These are phyloP conservation scores for Clavispora asparagi DNA, from an alignment of 805 yeast species.

Conservation along the genomic window DNA sequence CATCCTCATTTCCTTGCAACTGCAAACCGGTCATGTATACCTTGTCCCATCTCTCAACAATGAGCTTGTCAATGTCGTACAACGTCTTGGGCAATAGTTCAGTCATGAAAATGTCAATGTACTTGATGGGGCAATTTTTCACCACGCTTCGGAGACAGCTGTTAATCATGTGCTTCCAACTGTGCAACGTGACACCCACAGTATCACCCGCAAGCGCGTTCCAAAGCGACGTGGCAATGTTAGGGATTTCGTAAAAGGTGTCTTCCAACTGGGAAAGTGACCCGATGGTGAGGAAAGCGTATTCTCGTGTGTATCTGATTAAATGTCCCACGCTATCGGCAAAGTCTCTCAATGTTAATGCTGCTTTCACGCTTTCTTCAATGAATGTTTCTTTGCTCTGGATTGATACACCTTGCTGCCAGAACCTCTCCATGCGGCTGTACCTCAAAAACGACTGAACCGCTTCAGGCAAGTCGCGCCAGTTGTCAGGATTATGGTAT, in stretches of 20 bases:
- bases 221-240: conserved; percentile 72
- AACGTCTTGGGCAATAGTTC: conserved; percentile 77
- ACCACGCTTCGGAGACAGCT: conserved; percentile 81
- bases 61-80: conserved; percentile 63
- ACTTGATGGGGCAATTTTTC: conserved; percentile 77
- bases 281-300: conserved; percentile 84
- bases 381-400: conserved; percentile 92
- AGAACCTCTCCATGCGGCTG: conserved; percentile 87
- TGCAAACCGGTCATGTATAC: conserved; percentile 56
- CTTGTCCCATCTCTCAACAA: conserved; percentile 71
- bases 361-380: conserved; percentile 90
- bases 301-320: conserved; percentile 91
- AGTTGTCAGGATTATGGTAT: conserved; percentile 88
- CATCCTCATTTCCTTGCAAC: conserved; percentile 57
- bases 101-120: conserved; percentile 63
- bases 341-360: conserved; percentile 89
- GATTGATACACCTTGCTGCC: conserved; percentile 97
- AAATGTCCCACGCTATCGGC: conserved; percentile 98
- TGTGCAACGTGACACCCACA: conserved; percentile 85
- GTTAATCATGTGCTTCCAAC: conserved; percentile 96
- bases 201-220: conserved; percentile 80
- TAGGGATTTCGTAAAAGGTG: conserved; percentile 81
- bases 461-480: conserved; percentile 81
- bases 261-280: conserved; percentile 87
- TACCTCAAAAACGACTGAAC: conserved; percentile 90